Percentiles rank a stretch among this genome's conserved stretches.
These are phyloP conservation scores for Dactylellina haptotyla DNA, from an alignment of 2,329 filamentous ascomycete genomes.

Conservation along the genomic window DNA sequence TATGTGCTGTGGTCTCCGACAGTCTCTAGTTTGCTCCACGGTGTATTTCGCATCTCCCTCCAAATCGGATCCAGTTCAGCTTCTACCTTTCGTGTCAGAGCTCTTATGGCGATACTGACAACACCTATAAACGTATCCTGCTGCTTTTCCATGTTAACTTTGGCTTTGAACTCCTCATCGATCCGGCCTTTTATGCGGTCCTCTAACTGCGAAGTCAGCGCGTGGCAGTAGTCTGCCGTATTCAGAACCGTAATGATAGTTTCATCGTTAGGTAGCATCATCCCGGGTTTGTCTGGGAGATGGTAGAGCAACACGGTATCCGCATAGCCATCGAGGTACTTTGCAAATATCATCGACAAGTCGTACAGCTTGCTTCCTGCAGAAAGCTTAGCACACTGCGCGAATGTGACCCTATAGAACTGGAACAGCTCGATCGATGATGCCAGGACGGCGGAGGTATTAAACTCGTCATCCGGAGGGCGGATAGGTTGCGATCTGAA, in stretches of 20 bases:
- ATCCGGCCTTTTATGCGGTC: constrained; percentile 93
- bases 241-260: constrained; percentile 89
- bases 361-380: constrained; percentile 88
- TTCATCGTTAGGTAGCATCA: constrained; percentile 68
- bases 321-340: constrained; percentile 93
- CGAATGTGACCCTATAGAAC: constrained; percentile 91
- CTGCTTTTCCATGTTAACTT: constrained; percentile 89
- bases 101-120: constrained; percentile 84
- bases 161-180: constrained; percentile 77
- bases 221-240: constrained; percentile 96
- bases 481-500: constrained; percentile 85
- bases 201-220: constrained; percentile 89
- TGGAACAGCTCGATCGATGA: constrained; percentile 98
- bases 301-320: constrained; percentile 82
- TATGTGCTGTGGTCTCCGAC: constrained; percentile 95
- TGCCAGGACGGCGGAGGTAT: constrained; percentile 81
- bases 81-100: constrained; percentile 85
- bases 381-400: constrained; percentile 94
- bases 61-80: constrained; percentile 83
- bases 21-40: constrained; percentile 92
- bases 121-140: constrained; percentile 96
- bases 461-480: constrained; percentile 89
- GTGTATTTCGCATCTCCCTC: constrained; percentile 96
- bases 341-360: constrained; percentile 83
- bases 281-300: constrained; percentile 51